Conservation (phyloP, 169 alveolate genomes). For the Eimeria maxima region DNA sequence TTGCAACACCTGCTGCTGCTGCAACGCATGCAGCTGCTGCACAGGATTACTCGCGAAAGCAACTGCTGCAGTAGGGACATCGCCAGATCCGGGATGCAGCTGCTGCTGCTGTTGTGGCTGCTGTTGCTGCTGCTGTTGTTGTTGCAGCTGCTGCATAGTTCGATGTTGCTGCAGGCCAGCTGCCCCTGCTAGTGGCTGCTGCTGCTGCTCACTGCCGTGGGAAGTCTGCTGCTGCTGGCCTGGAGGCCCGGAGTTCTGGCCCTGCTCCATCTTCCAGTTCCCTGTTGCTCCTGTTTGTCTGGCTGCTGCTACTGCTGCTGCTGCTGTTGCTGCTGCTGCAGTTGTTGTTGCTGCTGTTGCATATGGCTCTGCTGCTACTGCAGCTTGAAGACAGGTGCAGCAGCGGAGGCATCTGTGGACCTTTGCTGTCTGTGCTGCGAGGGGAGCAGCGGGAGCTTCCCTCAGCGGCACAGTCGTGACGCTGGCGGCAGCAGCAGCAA, state of each 20-base stretch:
- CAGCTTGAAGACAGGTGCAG: constrained; percentile 33
- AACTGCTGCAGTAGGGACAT: neutral
- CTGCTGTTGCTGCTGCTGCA: constrained; percentile 15
- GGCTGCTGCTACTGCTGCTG: constrained; percentile 30
- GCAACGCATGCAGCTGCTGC: constrained; percentile 39
- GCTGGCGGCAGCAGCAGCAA: neutral
- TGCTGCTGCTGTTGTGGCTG: constrained; percentile 13
- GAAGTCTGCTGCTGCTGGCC: neutral
- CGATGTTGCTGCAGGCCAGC: constrained; percentile 42
- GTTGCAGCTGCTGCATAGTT: constrained; percentile 23
- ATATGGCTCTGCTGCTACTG: constrained; percentile 6
- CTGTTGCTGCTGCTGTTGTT: constrained; percentile 28
- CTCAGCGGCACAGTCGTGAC: neutral
- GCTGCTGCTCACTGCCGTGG: constrained; percentile 5
- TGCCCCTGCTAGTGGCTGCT: neutral
- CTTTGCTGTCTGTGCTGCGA: neutral
- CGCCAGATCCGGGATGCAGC: neutral
- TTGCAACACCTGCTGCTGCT: constrained; percentile 39
- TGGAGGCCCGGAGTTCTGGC: neutral
- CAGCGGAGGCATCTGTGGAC: constrained; percentile 28
- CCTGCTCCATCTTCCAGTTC: neutral
- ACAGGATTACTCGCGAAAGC: neutral
- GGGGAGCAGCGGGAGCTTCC: neutral
- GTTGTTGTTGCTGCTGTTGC: neutral
- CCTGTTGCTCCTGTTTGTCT: neutral